Conservation (phyloP, 768 basidiomycete species). For the Lentinula sp. region DNA sequence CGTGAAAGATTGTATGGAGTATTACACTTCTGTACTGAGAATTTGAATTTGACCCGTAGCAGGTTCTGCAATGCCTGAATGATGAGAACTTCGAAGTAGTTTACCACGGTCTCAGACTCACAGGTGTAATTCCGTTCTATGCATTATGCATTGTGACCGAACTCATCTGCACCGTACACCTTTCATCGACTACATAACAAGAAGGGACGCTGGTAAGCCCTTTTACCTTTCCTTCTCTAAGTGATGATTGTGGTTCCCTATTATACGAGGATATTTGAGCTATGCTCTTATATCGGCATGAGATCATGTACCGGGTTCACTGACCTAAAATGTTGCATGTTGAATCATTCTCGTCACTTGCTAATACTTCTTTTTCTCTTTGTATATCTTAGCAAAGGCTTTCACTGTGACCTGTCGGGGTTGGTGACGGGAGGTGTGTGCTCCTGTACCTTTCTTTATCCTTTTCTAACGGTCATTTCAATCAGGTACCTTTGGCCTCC, state of each 20-base stretch:
- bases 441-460: neutral
- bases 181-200: too few species aligned
- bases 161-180: too few species aligned
- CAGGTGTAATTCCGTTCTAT: too few species aligned
- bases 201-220: neutral
- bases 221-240: neutral
- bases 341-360: neutral
- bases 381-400: neutral
- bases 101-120: too few species aligned
- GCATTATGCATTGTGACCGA: too few species aligned
- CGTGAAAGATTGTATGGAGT: too few species aligned
- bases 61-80: too few species aligned
- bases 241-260: constrained; percentile 59
- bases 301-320: constrained; percentile 40
- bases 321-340: constrained; percentile 20
- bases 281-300: constrained; percentile 18
- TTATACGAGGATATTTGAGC: constrained; percentile 38
- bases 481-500: neutral
- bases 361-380: neutral
- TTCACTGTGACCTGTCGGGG: neutral
- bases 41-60: too few species aligned
- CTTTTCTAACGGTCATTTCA: neutral
- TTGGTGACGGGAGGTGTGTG: neutral
- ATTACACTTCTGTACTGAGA: too few species aligned
- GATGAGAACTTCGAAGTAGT: too few species aligned